A percentile compares a stretch with the other conserved stretches of the same genome.
Evolutionary conservation across 2,329 filamentous ascomycete genomes (phyloP).

Genomic region (Sclerotinia glacialis): DNA sequence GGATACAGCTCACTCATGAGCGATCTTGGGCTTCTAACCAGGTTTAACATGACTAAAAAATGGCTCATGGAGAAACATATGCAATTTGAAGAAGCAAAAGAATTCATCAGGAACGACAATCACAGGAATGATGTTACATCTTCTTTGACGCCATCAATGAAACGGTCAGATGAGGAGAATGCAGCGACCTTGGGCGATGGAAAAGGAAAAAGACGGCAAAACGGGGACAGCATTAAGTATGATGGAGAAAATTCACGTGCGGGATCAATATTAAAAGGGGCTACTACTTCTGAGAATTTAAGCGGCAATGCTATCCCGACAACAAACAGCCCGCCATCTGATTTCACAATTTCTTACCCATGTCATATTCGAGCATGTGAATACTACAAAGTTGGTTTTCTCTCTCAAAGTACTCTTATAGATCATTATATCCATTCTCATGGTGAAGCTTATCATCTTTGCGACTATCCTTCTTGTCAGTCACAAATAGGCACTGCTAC

Average conservation of each 20-base stretch:
- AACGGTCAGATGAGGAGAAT: not conserved
- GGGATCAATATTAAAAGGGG: too few relatives aligned
- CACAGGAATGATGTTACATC: not conserved
- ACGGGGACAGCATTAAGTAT: too few relatives aligned
- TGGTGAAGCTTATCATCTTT: not conserved
- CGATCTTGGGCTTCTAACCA: not conserved
- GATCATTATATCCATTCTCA: not conserved
- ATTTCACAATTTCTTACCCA: not conserved
- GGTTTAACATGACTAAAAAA: not conserved
- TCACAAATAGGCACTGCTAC: not conserved
- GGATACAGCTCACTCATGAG: not conserved
- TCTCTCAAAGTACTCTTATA: too few relatives aligned
- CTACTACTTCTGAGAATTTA: too few relatives aligned
- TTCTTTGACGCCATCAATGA: not conserved
- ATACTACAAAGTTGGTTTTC: too few relatives aligned
- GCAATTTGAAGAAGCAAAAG: not conserved
- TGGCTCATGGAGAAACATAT: not conserved
- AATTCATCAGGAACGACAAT: slow-evolving; percentile 4
- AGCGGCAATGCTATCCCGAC: too few relatives aligned
- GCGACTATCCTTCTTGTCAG: slow-evolving; percentile 14
- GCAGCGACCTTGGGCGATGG: not conserved
- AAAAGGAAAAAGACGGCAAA: too few relatives aligned
- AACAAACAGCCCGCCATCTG: too few relatives aligned
- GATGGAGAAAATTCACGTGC: too few relatives aligned
- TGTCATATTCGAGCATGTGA: not conserved